Base-by-base conservation (phyloP, 257 asterid genomes). In the Nicotiana tabacum region DNA sequence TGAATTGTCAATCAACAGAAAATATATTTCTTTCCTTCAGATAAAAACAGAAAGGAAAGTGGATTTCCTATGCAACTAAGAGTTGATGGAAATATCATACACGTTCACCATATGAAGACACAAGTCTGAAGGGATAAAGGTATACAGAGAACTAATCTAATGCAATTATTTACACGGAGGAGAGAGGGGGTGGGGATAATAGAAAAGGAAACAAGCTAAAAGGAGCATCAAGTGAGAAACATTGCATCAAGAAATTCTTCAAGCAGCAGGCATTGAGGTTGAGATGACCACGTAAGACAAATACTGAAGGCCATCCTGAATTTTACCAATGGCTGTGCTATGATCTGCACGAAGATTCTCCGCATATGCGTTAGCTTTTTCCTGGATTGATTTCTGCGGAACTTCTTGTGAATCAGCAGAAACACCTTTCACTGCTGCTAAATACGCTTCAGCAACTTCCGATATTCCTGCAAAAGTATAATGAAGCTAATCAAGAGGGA, bases 281-380 rank as follows among this genome's bases (percentile, higher is more conserved):
- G 96, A 89, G 84, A 94, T 82, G 77, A 96, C 90, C 58, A 96
- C 85, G 84, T 89, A 91, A 8, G 95, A 88, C 86, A 96, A 86
- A 77, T 83, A 91, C 17, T 87, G 98, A 68, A 96, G 92, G 67
- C 98, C 98, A 9, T 96, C 99, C 89, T 93, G 93, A 89, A 96
- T 82, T 87, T 91, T 96, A 27, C 92, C 91, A 83, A 90, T 82
- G 37, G 98, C 98, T 8, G 90, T 89, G 88, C 85, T 87, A 77
- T 88, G 95, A 88, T 91, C 94, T 1, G 93, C 88, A 1, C 88
- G 91, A 57, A 96, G 97, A 85, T 87, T 89, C 78, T 92, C 92
- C 4, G 90, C 85, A 77, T 89, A 92, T 66, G 83, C 84, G 82
- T 66, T 81, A 11, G 89, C 94, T 85, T 96, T 96, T 72, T 91